A percentile compares a stretch with the other conserved stretches of the same genome.
Evolutionary conservation across 148 eudicot genomes (phyloP).

Genomic region (Fagopyrum homotropicum): DNA sequence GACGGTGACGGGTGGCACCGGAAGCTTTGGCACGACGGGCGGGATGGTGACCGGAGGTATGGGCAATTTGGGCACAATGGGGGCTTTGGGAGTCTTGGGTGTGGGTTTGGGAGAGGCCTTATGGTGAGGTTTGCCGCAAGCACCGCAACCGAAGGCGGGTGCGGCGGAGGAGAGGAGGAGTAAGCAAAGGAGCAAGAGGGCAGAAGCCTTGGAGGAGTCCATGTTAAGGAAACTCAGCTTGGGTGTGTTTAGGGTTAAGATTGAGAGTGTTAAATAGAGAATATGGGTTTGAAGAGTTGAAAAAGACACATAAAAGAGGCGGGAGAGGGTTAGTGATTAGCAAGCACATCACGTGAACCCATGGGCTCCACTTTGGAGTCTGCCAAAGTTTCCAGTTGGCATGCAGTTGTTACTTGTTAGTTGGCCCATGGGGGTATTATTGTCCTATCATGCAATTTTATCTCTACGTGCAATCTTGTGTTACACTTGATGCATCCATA

Average conservation of each 20-base stretch:
- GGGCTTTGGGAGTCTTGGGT: neutral
- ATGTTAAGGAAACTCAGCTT: constrained; percentile 13
- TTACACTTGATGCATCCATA: no score
- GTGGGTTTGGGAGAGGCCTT: constrained; percentile 17
- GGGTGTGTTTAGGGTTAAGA: neutral
- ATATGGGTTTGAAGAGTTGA: neutral
- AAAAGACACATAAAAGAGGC: neutral
- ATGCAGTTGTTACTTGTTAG: neutral
- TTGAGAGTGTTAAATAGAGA: constrained; percentile 5
- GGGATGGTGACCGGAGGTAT: constrained; percentile 5
- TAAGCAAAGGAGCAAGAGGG: constrained; percentile 59
- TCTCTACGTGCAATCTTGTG: neutral
- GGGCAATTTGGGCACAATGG: neutral
- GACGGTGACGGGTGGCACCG: neutral
- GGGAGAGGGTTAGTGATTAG: neutral
- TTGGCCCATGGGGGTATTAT: neutral
- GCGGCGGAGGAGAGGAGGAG: constrained; percentile 43
- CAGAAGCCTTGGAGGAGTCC: constrained; percentile 52
- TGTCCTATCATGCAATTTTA: neutral
- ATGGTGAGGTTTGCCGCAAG: constrained; percentile 33
- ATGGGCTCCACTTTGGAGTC: neutral
- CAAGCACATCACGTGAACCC: constrained; percentile 13
- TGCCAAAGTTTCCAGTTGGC: constrained; percentile 9
- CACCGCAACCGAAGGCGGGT: constrained; percentile 52
- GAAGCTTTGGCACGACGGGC: neutral